Base-by-base conservation (phyloP, 169 alveolate species). In the Babesia caballi region DNA sequence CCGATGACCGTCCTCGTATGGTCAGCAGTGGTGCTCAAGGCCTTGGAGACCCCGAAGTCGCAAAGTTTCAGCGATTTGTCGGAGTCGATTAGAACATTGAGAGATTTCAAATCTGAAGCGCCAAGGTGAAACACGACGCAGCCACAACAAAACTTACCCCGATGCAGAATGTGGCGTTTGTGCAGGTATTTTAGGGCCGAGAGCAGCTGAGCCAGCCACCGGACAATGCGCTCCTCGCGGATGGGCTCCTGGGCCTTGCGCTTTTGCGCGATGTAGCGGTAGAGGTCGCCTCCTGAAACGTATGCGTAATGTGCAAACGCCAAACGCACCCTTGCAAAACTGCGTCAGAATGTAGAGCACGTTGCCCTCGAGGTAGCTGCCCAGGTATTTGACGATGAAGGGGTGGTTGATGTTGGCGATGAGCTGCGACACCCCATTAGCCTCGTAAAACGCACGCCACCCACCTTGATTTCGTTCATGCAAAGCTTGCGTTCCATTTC, bases 1-100 rank as follows among this genome's bases (percentile, higher is more conserved):
- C 99, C 99, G 38, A 96, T 96, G 86, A 94, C 88, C 15, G 99
- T 97, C 54, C 91, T 85, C 25, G 99, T 99, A 87, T 94, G 95
- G 57, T 96, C 97, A 30, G 90, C 84, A 0, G 99, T 92, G 72
- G 93, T 89, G 51, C 94, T 95, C 47, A 97, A 91, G 25, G 96
- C 95, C 87, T 96, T 95, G 69, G 96, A 85, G 52, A 95, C 94
- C 19, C 98, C 98, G 69, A 95, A 95, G 80, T 95, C 98, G 27
- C 98, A 97, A 47, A 95, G 80, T 69, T 96, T 89, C 27, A 94
- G 86, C 21, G 95, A 85, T 27, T 93, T 92, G 56, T 91, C 89
- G 46, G 93, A 82, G 63, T 89, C 94, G 60, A 96, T 84, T 46
- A 95, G 91, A 19, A 95, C 83, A 86, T 95, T 95, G 59, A 92